phyloP scores from a whole-genome alignment of 108 stramenopile genomes.

The Cyclotella distinguenda region DNA sequence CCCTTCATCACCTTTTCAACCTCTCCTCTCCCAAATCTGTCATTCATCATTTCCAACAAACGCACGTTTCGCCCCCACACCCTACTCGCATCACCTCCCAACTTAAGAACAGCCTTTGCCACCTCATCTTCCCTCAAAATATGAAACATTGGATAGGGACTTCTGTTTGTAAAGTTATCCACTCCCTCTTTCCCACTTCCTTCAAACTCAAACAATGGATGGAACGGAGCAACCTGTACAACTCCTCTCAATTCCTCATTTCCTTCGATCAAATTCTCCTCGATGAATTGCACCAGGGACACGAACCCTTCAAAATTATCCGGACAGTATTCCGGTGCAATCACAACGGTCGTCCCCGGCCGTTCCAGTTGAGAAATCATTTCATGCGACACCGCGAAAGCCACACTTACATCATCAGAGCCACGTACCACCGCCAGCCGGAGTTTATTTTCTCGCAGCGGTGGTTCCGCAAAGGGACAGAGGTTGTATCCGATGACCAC shows the following conservation, averaged over 20 bases:
- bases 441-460: slow-evolving; percentile 47
- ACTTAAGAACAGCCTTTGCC: slow-evolving; percentile 54
- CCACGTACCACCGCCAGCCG: slow-evolving; percentile 54
- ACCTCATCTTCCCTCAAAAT: slow-evolving; percentile 82
- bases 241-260: slow-evolving; percentile 44
- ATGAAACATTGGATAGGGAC: slow-evolving; percentile 84
- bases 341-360: slow-evolving; percentile 64
- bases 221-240: slow-evolving; percentile 81
- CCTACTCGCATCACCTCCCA: slow-evolving; percentile 69
- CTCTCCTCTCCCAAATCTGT: slow-evolving; percentile 42
- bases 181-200: slow-evolving; percentile 37
- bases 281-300: slow-evolving; percentile 48
- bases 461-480: slow-evolving; percentile 80
- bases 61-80: slow-evolving; percentile 77
- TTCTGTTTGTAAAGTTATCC: slow-evolving; percentile 77
- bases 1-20: slow-evolving; percentile 44
- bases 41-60: slow-evolving; percentile 56
- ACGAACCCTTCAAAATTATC: slow-evolving; percentile 59
- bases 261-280: slow-evolving; percentile 60
- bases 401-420: slow-evolving; percentile 46
- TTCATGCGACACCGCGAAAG: slow-evolving; percentile 51
- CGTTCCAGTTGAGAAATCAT: slow-evolving; percentile 26
- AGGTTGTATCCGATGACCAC: slow-evolving; percentile 74
- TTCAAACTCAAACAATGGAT: slow-evolving; percentile 72
- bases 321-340: slow-evolving; percentile 73